Conservation (phyloP, 768 basidiomycete species). For the Imleria badia region DNA sequence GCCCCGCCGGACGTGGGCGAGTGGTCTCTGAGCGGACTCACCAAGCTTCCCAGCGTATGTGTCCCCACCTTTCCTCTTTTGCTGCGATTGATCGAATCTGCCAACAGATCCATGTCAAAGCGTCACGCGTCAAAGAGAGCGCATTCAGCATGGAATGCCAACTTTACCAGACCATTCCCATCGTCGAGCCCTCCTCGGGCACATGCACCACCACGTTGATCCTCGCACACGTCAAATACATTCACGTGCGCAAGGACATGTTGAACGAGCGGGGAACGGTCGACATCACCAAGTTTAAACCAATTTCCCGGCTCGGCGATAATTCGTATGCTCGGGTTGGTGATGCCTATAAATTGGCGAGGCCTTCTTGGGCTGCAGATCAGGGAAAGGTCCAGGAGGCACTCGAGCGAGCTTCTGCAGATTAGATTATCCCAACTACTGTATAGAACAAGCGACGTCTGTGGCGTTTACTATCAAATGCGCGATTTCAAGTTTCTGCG, state of each 20-base stretch:
- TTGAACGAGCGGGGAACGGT: constrained; percentile 35
- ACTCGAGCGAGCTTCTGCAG: background rate
- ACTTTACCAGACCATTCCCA: constrained; percentile 35
- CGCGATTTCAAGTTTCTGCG: no score
- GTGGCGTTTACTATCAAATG: no score
- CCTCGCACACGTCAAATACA: constrained; percentile 38
- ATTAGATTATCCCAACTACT: background rate
- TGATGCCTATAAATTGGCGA: constrained; percentile 17
- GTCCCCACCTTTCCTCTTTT: no score
- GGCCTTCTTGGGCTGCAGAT: constrained; percentile 16
- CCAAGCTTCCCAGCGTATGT: constrained; percentile 13
- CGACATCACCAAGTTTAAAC: constrained; percentile 36
- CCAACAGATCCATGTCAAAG: constrained; percentile 35
- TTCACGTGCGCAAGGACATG: constrained; percentile 44
- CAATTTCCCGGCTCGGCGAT: constrained; percentile 38
- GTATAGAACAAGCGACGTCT: background rate
- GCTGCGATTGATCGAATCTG: background rate
- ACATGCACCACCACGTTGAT: constrained; percentile 31
- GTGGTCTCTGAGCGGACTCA: constrained; percentile 39
- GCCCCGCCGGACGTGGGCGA: constrained; percentile 38
- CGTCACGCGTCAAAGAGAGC: constrained; percentile 43
- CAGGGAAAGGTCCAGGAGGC: constrained; percentile 5
- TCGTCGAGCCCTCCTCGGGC: constrained; percentile 31
- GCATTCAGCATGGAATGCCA: constrained; percentile 50
- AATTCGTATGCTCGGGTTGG: constrained; percentile 34